Evolutionary conservation across 768 basidiomycete genomes (phyloP).

Genomic region (Aureoboletus auriporus): DNA sequence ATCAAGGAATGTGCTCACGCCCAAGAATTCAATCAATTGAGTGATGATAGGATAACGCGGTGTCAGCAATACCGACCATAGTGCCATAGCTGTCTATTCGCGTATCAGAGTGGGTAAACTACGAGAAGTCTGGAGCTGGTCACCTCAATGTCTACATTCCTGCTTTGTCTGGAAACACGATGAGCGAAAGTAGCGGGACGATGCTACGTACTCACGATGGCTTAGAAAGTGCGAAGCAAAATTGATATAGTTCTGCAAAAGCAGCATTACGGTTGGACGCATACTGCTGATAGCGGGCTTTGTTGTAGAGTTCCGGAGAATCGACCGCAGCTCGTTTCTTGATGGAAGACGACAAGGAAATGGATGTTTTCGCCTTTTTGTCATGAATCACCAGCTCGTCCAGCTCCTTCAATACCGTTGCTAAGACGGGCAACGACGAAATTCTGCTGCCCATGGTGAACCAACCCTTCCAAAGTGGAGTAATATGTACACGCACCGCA

Average conservation of each 20-base stretch:
- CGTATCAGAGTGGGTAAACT: not conserved
- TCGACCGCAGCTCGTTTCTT: constrained; percentile 30
- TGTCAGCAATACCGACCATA: constrained; percentile 74
- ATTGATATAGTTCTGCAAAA: constrained; percentile 65
- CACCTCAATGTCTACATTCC: constrained; percentile 83
- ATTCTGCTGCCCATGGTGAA: constrained; percentile 34
- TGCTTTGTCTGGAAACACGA: constrained; percentile 46
- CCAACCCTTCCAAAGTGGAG: not conserved
- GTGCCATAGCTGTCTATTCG: constrained; percentile 58
- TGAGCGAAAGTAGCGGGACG: constrained; percentile 3
- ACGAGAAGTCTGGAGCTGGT: constrained; percentile 8
- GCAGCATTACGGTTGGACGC: constrained; percentile 45
- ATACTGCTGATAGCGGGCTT: constrained; percentile 46
- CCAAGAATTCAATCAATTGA: constrained; percentile 66
- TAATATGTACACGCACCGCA: constrained; percentile 36
- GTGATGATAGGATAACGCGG: constrained; percentile 62
- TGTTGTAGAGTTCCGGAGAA: constrained; percentile 50
- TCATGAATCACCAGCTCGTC: constrained; percentile 55
- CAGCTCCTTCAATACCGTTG: constrained; percentile 53
- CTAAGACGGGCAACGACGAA: constrained; percentile 46
- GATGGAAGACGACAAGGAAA: constrained; percentile 18
- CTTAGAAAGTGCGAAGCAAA: constrained; percentile 69
- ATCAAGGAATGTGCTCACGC: constrained; percentile 36
- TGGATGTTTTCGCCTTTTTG: constrained; percentile 34
- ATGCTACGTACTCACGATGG: constrained; percentile 51